Conservation (phyloP, 2,329 filamentous ascomycete genomes). For the Cytospora mali region DNA sequence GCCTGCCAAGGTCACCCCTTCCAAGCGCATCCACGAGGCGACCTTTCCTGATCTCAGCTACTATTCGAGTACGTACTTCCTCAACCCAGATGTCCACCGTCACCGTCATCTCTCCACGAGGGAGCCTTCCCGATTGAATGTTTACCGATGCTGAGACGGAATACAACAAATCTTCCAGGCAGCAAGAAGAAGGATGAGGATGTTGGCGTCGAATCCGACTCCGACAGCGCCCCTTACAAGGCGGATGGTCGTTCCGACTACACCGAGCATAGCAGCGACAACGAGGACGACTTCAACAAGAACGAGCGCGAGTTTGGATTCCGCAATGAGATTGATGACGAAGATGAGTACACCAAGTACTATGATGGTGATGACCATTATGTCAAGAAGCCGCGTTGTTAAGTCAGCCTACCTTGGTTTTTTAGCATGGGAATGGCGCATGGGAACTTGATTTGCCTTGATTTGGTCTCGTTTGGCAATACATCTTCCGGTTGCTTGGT, state of each 20-base stretch:
- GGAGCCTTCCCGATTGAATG: neutral
- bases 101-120: neutral
- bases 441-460: too few species aligned
- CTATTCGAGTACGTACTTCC: conserved; percentile 1
- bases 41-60: neutral
- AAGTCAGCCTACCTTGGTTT: neutral
- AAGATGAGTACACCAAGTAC: neutral
- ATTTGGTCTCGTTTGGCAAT: neutral
- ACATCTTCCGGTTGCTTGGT: neutral
- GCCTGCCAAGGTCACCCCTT: neutral
- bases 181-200: neutral
- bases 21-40: neutral
- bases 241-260: neutral
- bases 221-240: neutral
- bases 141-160: neutral
- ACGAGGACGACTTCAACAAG: neutral
- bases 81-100: neutral
- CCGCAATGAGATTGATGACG: neutral
- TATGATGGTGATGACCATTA: neutral
- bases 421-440: neutral
- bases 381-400: neutral
- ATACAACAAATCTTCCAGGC: neutral
- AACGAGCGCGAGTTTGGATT: neutral
- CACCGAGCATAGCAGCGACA: neutral
- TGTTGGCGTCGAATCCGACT: neutral